Conservation (phyloP, 345 rosid species). For the Acer saccharum region DNA sequence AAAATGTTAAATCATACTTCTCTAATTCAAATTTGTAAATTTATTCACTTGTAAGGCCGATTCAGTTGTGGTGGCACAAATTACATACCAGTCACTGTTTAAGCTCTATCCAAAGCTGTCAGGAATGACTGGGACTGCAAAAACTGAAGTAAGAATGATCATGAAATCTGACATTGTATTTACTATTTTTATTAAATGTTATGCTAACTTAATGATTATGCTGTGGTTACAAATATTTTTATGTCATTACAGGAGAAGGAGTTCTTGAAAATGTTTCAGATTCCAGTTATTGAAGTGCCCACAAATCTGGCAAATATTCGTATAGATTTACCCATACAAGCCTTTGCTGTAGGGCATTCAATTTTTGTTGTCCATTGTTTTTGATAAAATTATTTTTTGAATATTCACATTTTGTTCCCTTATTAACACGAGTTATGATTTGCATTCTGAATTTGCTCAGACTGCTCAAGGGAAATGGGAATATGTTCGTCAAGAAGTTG, state of each 20-base stretch:
- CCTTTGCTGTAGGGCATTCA: slow-evolving; percentile 73
- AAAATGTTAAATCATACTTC: background rate
- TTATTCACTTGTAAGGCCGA: slow-evolving; percentile 61
- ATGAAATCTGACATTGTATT: background rate
- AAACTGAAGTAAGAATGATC: slow-evolving; percentile 74
- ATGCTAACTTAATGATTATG: background rate
- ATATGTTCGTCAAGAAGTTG: slow-evolving; percentile 83
- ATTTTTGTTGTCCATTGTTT: slow-evolving; percentile 10
- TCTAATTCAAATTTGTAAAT: slow-evolving; percentile 18
- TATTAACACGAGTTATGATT: slow-evolving; percentile 18
- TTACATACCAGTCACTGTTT: slow-evolving; percentile 93
- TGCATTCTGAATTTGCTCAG: slow-evolving; percentile 39
- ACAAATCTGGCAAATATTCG: slow-evolving; percentile 93
- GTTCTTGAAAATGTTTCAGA: slow-evolving; percentile 87
- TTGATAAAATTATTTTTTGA: slow-evolving; percentile 7
- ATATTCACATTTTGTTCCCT: background rate
- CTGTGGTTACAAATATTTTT: background rate
- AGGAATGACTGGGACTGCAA: slow-evolving; percentile 99
- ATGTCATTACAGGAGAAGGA: slow-evolving; percentile 74
- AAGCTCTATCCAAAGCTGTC: slow-evolving; percentile 96
- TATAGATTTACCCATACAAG: slow-evolving; percentile 86
- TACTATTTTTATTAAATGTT: slow-evolving; percentile 7
- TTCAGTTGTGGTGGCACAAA: slow-evolving; percentile 96
- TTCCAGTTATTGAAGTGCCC: slow-evolving; percentile 92
- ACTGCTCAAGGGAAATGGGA: slow-evolving; percentile 96